These are phyloP conservation scores for Anastatica hierochuntica DNA, from an alignment of 345 rosid species.

Conservation along the genomic window DNA sequence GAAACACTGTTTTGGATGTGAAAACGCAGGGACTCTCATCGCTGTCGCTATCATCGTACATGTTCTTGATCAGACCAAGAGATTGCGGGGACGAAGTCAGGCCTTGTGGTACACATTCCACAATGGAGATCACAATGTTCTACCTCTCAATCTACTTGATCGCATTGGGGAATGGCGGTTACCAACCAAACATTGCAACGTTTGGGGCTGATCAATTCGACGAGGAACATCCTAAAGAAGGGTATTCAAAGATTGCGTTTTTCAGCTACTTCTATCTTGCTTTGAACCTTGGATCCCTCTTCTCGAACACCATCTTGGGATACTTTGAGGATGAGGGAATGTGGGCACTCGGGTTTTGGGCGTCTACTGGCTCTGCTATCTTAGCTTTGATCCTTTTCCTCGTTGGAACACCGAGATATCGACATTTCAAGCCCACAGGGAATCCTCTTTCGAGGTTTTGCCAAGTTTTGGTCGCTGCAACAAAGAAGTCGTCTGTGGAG, in stretches of 20 bases:
- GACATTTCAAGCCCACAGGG: constrained; percentile 66
- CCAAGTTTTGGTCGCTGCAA: constrained; percentile 72
- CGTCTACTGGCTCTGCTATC: constrained; percentile 66
- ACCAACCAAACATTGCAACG: constrained; percentile 90
- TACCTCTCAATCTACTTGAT: constrained; percentile 66
- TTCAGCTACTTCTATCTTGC: constrained; percentile 95
- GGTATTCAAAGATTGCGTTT: constrained; percentile 70
- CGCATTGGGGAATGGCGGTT: constrained; percentile 94
- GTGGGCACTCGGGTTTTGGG: constrained; percentile 89
- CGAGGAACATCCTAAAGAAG: constrained; percentile 72
- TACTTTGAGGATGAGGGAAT: constrained; percentile 77
- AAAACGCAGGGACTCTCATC: constrained; percentile 62
- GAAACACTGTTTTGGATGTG: neutral
- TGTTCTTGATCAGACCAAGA: constrained; percentile 52
- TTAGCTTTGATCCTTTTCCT: constrained; percentile 62
- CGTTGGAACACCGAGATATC: constrained; percentile 61
- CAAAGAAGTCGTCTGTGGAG: constrained; percentile 51
- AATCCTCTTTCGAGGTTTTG: constrained; percentile 70
- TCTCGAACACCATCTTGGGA: constrained; percentile 81
- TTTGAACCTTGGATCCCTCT: constrained; percentile 80
- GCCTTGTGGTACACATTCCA: constrained; percentile 61
- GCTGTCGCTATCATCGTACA: constrained; percentile 63
- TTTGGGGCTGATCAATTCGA: constrained; percentile 98
- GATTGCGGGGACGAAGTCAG: constrained; percentile 65
- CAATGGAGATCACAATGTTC: constrained; percentile 37